Evolutionary conservation across 2,329 filamentous ascomycete genomes (phyloP).

Genomic region (Cadophora gregata): DNA sequence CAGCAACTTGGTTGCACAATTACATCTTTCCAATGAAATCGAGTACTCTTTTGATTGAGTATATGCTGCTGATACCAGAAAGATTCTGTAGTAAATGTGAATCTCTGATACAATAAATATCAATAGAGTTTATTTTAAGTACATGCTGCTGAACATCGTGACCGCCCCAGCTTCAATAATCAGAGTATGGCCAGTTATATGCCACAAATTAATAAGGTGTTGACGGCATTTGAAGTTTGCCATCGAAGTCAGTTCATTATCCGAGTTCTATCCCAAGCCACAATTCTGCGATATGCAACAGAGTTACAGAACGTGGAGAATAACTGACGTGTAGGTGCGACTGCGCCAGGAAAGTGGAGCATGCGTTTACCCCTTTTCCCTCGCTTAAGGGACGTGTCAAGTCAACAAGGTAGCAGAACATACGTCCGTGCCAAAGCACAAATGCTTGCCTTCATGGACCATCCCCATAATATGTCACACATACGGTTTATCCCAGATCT

Average conservation of each 20-base stretch:
- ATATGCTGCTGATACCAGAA: too few species aligned
- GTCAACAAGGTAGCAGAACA: background rate
- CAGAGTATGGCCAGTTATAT: too few species aligned
- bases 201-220: background rate
- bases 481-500: background rate
- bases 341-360: slow-evolving; percentile 11
- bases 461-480: background rate
- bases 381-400: background rate
- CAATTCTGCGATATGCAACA: slow-evolving; percentile 12
- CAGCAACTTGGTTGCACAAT: too few species aligned
- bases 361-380: background rate
- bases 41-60: too few species aligned
- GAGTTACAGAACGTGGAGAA: slow-evolving; percentile 3
- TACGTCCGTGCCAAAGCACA: background rate
- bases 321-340: background rate
- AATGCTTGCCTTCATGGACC: background rate
- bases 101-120: too few species aligned
- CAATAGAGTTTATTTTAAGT: too few species aligned
- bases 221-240: background rate
- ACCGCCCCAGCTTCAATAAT: too few species aligned
- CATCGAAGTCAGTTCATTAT: background rate
- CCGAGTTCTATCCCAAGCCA: background rate
- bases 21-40: background rate
- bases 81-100: too few species aligned
- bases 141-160: too few species aligned